Evolutionary conservation across 371 early-diverging fungal genomes (phyloP).

Genomic region (Pancytospora philotis): DNA sequence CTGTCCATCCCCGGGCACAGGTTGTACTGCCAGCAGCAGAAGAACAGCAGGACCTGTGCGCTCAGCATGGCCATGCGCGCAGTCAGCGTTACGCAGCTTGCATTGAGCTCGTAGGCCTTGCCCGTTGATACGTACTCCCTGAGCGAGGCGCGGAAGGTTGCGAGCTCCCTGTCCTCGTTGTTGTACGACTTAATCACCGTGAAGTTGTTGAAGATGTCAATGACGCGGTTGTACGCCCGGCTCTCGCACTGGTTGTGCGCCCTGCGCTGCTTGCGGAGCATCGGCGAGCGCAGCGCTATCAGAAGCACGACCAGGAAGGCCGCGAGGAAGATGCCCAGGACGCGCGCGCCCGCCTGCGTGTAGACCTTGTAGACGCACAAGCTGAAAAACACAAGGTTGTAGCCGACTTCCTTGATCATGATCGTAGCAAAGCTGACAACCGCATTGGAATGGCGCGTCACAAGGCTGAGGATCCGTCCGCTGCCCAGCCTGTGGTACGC

Average conservation of each 20-base stretch:
- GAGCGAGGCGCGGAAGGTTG: neutral
- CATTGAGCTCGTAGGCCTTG: neutral
- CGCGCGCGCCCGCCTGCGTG: neutral
- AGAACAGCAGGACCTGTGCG: neutral
- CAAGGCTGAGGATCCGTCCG: neutral
- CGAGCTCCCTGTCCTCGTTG: conserved; percentile 6
- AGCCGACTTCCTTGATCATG: neutral
- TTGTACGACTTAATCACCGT: conserved; percentile 10
- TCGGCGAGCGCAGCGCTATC: neutral
- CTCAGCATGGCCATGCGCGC: neutral
- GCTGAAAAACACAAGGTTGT: neutral
- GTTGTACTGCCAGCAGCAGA: neutral
- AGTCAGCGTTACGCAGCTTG: neutral
- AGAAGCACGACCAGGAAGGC: neutral
- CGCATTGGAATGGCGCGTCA: neutral
- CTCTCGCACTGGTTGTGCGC: neutral
- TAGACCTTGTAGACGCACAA: neutral
- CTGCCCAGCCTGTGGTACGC: neutral
- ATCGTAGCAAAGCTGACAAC: neutral
- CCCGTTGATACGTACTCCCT: neutral
- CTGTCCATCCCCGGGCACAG: too few species aligned
- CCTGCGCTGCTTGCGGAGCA: neutral
- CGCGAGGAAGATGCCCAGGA: neutral
- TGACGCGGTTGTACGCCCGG: neutral
- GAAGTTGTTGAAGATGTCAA: conserved; percentile 13